Base-by-base conservation (phyloP, 768 basidiomycete species). In the Termitomyces sp. region DNA sequence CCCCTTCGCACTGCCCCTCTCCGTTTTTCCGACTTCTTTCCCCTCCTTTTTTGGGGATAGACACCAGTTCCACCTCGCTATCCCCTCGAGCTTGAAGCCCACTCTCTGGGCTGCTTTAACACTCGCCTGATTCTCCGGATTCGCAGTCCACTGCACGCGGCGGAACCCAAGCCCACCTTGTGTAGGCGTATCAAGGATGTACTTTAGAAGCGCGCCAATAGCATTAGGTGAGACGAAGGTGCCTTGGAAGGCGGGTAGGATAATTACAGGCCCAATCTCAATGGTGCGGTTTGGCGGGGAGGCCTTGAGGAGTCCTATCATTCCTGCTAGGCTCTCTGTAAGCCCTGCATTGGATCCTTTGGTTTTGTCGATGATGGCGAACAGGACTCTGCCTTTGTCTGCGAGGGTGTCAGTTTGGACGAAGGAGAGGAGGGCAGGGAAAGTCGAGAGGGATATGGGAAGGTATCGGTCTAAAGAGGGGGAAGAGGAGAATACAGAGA, bases 141-240 rank as follows among this genome's bases (percentile, higher is more conserved):
- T 72, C 10, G 83, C 69, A 38, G 72, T 74, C 80, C 84, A 88
- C 49, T 78, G 78, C 0, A 84, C 78, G 8, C 85, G 74, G 3
- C 84, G 73, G 50, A 84, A 71, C 0, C 79, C 78, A 11, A 85
- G 67, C 0, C 81, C 82, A 2, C 76, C 74, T 6, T 74, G 67
- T 2, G 60, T 63, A 2, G 78, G 77, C 0, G 68, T 49, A 58
- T 77, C 67, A 46, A 76, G 57, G 35, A 72, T 67, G 54, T 77
- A 76, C 14, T 65, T 65, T 41, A 88, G 64, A 36, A 79, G 45
- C 16, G 74, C 54, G 0, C 77, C 77, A 22, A 76, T 64, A 1
- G 78, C 75, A 49, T 80, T 75, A 5, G 81, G 71, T 5, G 79
- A 71, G 10, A 86, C 76, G 62, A 83, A 81, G 7, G 74, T 71